phyloP scores from a whole-genome alignment of 2,329 filamentous ascomycete genomes.

The Penicillium rolfsii region DNA sequence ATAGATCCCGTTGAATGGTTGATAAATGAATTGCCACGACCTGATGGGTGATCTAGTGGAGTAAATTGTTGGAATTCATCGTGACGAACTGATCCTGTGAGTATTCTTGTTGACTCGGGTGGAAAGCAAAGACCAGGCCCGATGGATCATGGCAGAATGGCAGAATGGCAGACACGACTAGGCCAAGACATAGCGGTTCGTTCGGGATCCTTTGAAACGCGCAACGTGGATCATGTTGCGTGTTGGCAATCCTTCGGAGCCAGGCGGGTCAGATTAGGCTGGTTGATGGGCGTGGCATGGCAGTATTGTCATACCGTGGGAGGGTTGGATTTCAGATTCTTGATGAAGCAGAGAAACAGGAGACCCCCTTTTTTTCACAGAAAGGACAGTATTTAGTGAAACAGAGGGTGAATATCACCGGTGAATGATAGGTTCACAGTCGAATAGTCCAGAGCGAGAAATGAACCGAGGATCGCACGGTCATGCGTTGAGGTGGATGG shows the following conservation, averaged over 20 bases:
- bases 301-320: too few relatives aligned
- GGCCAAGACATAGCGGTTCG: not conserved
- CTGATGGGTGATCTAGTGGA: not conserved
- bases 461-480: not conserved
- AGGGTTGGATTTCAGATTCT: not conserved
- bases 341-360: not conserved
- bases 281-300: not conserved
- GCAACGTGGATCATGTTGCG: constrained; percentile 16
- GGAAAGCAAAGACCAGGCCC: not conserved
- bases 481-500: not conserved
- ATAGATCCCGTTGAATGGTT: not conserved
- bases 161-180: not conserved
- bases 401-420: not conserved
- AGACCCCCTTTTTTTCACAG: not conserved
- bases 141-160: not conserved
- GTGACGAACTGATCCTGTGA: not conserved
- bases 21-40: not conserved
- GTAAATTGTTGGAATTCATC: not conserved
- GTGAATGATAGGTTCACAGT: not conserved
- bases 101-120: not conserved
- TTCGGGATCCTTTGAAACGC: constrained; percentile 14
- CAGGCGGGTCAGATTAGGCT: not conserved
- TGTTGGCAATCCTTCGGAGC: constrained; percentile 18
- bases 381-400: not conserved
- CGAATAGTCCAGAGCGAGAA: not conserved